phyloP scores from a whole-genome alignment of 2,329 filamentous ascomycete genomes.

The Fusarium pininemorale region DNA sequence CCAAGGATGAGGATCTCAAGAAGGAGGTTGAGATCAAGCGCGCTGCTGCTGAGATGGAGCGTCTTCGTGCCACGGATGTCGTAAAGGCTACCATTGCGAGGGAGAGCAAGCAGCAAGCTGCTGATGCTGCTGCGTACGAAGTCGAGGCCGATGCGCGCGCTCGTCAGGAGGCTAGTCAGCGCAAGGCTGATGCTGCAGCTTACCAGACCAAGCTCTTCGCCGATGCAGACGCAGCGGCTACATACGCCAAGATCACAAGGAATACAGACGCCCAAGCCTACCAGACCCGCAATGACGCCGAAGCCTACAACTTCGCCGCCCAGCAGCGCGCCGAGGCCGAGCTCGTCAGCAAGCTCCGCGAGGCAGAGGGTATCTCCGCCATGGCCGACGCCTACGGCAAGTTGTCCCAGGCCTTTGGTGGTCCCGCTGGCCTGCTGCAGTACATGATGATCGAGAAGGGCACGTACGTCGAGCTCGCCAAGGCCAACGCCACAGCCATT shows the following conservation, averaged over 20 bases:
- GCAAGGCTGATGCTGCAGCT: constrained; percentile 61
- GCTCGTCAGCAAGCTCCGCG: constrained; percentile 70
- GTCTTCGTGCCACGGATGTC: constrained; percentile 79
- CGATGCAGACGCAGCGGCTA: constrained; percentile 54
- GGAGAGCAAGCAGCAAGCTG: constrained; percentile 74
- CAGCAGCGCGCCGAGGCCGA: constrained; percentile 66
- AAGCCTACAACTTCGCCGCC: constrained; percentile 50
- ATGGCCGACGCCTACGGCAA: constrained; percentile 84
- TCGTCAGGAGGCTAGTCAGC: constrained; percentile 62
- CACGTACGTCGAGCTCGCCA: constrained; percentile 79
- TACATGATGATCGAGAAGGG: constrained; percentile 90
- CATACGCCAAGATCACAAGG: constrained; percentile 61
- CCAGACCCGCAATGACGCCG: constrained; percentile 59
- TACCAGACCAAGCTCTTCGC: constrained; percentile 60
- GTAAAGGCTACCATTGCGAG: constrained; percentile 77
- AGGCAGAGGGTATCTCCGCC: constrained; percentile 79
- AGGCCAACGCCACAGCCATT: constrained; percentile 80
- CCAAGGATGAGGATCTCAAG: constrained; percentile 82
- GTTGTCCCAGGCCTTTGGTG: constrained; percentile 77
- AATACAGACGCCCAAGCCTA: constrained; percentile 62
- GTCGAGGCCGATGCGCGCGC: constrained; percentile 69
- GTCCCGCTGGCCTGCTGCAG: constrained; percentile 79
- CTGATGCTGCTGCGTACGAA: constrained; percentile 72
- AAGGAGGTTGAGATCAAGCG: constrained; percentile 80
- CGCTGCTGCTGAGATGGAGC: constrained; percentile 81